Base-by-base conservation (phyloP, 805 yeast genomes). In the Nakazawaea ernobii region DNA sequence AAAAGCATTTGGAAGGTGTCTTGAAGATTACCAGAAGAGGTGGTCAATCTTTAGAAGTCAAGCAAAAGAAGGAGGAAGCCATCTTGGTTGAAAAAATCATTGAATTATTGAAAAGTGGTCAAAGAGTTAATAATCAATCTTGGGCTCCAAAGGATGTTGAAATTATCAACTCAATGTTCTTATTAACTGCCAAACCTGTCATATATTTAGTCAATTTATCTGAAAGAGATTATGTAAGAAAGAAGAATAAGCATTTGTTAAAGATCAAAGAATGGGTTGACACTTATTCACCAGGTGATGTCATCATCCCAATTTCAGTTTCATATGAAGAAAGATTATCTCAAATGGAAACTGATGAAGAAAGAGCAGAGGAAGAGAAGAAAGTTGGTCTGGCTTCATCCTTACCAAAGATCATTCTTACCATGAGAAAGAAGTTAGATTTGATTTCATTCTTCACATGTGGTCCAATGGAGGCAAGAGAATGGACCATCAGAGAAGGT, bases 221-320 rank as follows among this genome's bases (percentile, higher is more conserved):
- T 44, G 83, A 81, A 54, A 74, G 72, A 41, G 96, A 89, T 60
- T 89, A 76, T 60, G 62, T 77, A 11, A 57, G 69, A 37, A 71
- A 75, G 54, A 59, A 65, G 49, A 80, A 82, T 61, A 77, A 77
- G 60, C 77, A 78, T 61, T 55, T 73, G 42, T 54, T 59, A 1
- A 71, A 63, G 15, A 82, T 89, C 27, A 57, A 72, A 56, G 66
- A 70, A 28, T 90, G 97, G 97, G 74, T 86, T 29, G 68, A 66
- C 27, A 72, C 71, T 42, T 76, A 82, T 60, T 77, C 87, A 13
- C 89, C 92, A 6, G 79, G 81, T 42, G 95, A 86, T 67, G 68
- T 84, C 51, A 86, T 94, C 62, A 88, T 94, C 58, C 99, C 99
- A 66, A 79, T 94, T 67, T 84, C 95, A 46, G 97, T 94, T 47